phyloP scores from a whole-genome alignment of 441 rosid species.

The Gossypium schwendimanii region DNA sequence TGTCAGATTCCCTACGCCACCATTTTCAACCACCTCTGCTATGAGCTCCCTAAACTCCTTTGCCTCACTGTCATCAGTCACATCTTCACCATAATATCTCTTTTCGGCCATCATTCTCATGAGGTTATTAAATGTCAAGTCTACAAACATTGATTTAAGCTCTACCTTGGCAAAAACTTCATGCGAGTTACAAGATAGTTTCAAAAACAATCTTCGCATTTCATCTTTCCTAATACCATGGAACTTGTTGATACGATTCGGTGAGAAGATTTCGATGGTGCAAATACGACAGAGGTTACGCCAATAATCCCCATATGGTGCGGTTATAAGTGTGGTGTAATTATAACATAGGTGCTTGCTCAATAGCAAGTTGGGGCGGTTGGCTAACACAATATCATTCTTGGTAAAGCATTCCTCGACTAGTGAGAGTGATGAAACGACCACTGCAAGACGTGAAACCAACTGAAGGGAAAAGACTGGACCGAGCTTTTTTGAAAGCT shows the following conservation, averaged over 20 bases:
- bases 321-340: conserved; percentile 23
- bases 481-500: conserved; percentile 26
- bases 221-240: conserved; percentile 36
- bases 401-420: conserved; percentile 46
- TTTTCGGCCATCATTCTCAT: conserved; percentile 46
- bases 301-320: conserved; percentile 57
- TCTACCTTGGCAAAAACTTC: conserved; percentile 29
- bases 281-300: conserved; percentile 55
- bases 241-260: conserved; percentile 30
- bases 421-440: conserved; percentile 31
- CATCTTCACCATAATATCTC: conserved; percentile 33
- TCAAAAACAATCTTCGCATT: conserved; percentile 23
- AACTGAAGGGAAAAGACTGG: conserved; percentile 35
- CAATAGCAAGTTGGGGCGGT: conserved; percentile 31
- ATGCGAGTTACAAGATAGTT: conserved; percentile 8
- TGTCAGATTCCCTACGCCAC: too few relatives aligned
- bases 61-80: conserved; percentile 4
- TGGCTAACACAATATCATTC: conserved; percentile 44
- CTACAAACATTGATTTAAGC: conserved; percentile 32
- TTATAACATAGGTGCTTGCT: conserved; percentile 40
- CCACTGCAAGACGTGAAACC: conserved; percentile 33
- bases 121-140: conserved; percentile 40
- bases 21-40: too few relatives aligned
- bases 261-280: conserved; percentile 41
- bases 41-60: too few relatives aligned